Percentiles rank a stretch among this genome's conserved stretches.
Conservation (phyloP, 78 protist genomes). For the Planoprotostelium fungivorum region DNA sequence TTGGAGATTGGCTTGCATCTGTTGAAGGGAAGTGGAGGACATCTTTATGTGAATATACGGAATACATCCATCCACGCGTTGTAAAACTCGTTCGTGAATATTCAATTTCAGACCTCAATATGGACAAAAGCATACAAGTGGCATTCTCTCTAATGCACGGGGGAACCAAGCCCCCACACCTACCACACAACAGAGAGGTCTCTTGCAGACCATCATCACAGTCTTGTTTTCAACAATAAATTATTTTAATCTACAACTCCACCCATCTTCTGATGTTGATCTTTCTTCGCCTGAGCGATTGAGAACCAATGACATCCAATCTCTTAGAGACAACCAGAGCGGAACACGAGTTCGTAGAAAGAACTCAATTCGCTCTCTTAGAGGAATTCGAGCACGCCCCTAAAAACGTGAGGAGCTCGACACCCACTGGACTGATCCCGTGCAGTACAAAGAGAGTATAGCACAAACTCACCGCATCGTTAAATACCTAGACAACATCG, state of each 20-base stretch:
- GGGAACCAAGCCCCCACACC: too few species aligned
- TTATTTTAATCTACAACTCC: neutral
- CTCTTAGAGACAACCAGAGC: conserved; percentile 46
- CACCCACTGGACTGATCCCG: neutral
- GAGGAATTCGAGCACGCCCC: conserved; percentile 30
- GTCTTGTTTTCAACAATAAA: too few species aligned
- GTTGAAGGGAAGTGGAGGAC: neutral
- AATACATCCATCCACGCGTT: too few species aligned
- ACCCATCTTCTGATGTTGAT: neutral
- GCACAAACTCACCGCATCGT: conserved; percentile 47
- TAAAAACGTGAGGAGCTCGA: conserved; percentile 5
- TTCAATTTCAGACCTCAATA: too few species aligned
- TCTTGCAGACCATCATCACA: too few species aligned
- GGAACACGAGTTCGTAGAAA: conserved; percentile 41
- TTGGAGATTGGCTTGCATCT: neutral
- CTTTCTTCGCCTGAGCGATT: neutral
- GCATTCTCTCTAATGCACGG: too few species aligned
- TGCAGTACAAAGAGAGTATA: conserved; percentile 22
- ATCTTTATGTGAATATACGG: too few species aligned
- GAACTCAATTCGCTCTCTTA: conserved; percentile 37
- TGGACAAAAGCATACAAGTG: too few species aligned
- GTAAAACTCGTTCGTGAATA: too few species aligned
- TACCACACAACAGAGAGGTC: too few species aligned
- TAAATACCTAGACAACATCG: conserved; percentile 32
- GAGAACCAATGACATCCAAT: conserved; percentile 33